Evolutionary conservation across 169 alveolate genomes (phyloP).

Genomic region (Plasmodium adleri): DNA sequence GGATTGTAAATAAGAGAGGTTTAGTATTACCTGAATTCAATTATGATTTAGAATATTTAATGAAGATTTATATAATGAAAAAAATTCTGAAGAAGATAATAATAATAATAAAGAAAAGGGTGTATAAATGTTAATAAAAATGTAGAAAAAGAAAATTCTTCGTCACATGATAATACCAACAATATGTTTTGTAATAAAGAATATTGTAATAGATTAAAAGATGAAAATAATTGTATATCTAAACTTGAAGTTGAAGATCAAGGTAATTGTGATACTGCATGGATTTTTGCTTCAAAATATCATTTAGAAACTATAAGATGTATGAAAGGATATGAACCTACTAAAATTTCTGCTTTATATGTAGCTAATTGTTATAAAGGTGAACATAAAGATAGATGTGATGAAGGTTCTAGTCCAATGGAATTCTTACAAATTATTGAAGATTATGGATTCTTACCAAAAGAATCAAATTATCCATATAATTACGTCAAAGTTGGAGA

Average conservation of each 20-base stretch:
- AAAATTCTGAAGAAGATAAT: background rate
- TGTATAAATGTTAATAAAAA: background rate
- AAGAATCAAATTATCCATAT: conserved; percentile 6
- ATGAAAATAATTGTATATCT: background rate
- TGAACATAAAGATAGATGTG: background rate
- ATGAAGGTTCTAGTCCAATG: background rate
- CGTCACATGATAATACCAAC: background rate
- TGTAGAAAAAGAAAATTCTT: background rate
- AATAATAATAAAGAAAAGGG: background rate
- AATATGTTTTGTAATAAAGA: conserved; percentile 3
- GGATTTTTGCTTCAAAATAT: conserved; percentile 7
- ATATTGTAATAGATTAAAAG: background rate
- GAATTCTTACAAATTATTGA: background rate
- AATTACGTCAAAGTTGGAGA: background rate
- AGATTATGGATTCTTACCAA: background rate
- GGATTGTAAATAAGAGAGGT: background rate
- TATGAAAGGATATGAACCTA: conserved; percentile 14
- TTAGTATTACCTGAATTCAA: background rate
- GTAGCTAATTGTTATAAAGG: background rate
- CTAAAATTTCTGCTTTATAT: conserved; percentile 1
- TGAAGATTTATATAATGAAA: background rate
- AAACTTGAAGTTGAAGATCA: conserved; percentile 5
- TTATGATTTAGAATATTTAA: background rate
- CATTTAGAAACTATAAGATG: conserved; percentile 12
- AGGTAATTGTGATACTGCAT: conserved; percentile 7